These are phyloP conservation scores for Trichoderma cornu-damae DNA, from an alignment of 2,329 filamentous ascomycete genomes.

Conservation along the genomic window DNA sequence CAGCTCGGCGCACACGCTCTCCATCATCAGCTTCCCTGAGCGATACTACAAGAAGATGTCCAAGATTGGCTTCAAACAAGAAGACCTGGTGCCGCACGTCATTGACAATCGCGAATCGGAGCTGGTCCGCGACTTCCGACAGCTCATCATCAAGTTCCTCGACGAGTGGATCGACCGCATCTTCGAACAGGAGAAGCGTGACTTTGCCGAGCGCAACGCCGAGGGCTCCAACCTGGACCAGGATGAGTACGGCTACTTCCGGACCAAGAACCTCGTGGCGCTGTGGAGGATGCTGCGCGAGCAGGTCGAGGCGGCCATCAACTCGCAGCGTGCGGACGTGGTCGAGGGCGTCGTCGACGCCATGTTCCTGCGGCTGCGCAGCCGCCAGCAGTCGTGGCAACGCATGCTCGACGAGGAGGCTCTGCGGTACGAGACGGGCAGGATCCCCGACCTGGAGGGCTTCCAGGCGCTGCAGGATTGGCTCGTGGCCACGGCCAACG, in stretches of 20 bases:
- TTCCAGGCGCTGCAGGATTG: conserved; percentile 87
- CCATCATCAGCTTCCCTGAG: conserved; percentile 90
- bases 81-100: conserved; percentile 77
- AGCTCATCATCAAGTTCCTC: conserved; percentile 90
- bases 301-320: conserved; percentile 78
- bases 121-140: conserved; percentile 86
- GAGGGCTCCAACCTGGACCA: conserved; percentile 73
- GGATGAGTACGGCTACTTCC: conserved; percentile 84
- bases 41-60: conserved; percentile 96
- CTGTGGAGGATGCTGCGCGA: conserved; percentile 98
- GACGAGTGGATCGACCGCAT: conserved; percentile 98
- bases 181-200: conserved; percentile 71
- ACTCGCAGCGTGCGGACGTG: conserved; percentile 82
- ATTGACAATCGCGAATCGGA: conserved; percentile 87
- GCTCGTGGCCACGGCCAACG: conserved; percentile 94
- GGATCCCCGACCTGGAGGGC: conserved; percentile 53
- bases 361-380: conserved; percentile 84
- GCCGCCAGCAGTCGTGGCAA: conserved; percentile 81
- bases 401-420: conserved; percentile 83
- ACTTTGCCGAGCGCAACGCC: conserved; percentile 71
- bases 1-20: conserved; percentile 80
- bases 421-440: conserved; percentile 60
- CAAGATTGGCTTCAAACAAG: conserved; percentile 73
- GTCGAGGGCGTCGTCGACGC: conserved; percentile 92
- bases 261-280: conserved; percentile 85